Percentiles rank a stretch among this genome's conserved stretches.
Conservation (phyloP, 2,329 filamentous ascomycete species). For the Hypoxylon sp. region DNA sequence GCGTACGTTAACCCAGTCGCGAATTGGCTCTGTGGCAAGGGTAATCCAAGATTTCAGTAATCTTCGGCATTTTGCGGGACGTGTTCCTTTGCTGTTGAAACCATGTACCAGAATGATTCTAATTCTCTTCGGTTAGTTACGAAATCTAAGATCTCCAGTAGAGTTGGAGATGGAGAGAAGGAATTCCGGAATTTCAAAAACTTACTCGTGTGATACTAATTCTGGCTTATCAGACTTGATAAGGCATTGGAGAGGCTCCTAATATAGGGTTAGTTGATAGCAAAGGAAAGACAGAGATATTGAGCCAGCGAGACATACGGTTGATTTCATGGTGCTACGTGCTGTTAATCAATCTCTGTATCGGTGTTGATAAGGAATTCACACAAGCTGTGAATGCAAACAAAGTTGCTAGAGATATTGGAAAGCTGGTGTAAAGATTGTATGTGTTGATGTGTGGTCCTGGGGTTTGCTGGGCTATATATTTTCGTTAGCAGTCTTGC, state of each 20-base stretch:
- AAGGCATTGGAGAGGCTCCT: constrained; percentile 16
- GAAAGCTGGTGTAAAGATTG: background rate
- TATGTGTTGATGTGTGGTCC: background rate
- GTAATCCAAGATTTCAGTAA: constrained; percentile 31
- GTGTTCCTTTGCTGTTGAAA: constrained; percentile 18
- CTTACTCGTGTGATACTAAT: constrained; percentile 35
- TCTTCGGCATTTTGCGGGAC: constrained; percentile 7
- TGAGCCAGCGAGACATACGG: background rate
- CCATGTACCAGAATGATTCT: constrained; percentile 42
- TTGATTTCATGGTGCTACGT: constrained; percentile 11
- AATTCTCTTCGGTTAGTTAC: background rate
- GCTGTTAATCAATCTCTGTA: background rate
- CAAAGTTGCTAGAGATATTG: background rate
- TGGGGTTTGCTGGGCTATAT: background rate
- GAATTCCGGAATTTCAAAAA: background rate
- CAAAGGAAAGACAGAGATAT: background rate
- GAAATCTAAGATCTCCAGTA: background rate
- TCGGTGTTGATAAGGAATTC: background rate
- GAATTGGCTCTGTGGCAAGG: constrained; percentile 6
- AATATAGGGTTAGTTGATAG: constrained; percentile 1
- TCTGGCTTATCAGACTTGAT: background rate
- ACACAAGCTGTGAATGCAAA: background rate
- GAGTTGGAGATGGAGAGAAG: background rate
- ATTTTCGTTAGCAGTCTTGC: background rate
- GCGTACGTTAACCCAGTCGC: constrained; percentile 26